A percentile compares a stretch with the other conserved stretches of the same genome.
Conservation (phyloP, 495 filamentous ascomycete genomes). For the Podospora anserina region DNA sequence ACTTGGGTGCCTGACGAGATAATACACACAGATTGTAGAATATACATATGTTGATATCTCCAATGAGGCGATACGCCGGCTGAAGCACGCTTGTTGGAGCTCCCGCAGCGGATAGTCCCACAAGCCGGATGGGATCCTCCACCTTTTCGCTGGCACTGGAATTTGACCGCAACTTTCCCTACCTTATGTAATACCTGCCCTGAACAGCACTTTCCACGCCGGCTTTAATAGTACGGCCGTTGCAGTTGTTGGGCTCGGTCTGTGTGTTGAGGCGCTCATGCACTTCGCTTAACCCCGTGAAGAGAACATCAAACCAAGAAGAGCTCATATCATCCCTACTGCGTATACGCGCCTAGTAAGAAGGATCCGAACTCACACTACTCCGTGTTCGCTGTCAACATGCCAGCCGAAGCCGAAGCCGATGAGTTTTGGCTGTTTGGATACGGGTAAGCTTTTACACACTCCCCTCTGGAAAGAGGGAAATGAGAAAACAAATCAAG, state of each 20-base stretch:
- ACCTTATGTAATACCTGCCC: conserved; percentile 4
- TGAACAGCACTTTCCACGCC: background rate
- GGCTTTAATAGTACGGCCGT: conserved; percentile 6
- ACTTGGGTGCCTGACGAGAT: background rate
- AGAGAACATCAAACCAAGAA: conserved; percentile 21
- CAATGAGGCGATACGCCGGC: conserved; percentile 19
- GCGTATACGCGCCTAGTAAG: no score
- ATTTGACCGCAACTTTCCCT: background rate
- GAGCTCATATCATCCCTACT: background rate
- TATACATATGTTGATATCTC: background rate
- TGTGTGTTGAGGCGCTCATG: background rate
- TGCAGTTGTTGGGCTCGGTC: conserved; percentile 1
- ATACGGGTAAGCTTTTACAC: conserved; percentile 64
- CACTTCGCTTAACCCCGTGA: conserved; percentile 11
- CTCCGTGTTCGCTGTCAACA: conserved; percentile 6
- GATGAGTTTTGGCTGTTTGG: conserved; percentile 85
- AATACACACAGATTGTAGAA: background rate
- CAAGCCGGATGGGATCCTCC: background rate
- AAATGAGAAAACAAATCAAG: background rate
- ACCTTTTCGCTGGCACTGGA: background rate
- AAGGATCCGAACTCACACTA: no score
- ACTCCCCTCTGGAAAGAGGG: background rate
- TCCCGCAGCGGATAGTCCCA: background rate
- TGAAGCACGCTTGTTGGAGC: conserved; percentile 12
- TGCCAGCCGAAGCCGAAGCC: conserved; percentile 24